A percentile compares a stretch with the other conserved stretches of the same genome.
Evolutionary conservation across 805 yeast species (phyloP).

Genomic region (Saturnispora bothae): DNA sequence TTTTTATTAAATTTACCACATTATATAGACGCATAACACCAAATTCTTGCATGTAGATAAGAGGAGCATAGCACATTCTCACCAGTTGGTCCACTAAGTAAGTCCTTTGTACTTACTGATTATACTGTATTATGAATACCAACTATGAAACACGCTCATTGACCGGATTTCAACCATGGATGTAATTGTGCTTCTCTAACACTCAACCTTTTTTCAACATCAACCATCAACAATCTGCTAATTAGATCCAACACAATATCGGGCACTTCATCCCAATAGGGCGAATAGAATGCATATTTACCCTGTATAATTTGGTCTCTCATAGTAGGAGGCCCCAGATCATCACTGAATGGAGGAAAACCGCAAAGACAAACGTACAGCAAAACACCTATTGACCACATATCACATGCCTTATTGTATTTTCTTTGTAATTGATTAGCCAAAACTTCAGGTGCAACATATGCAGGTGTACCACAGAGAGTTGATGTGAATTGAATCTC

Average conservation of each 20-base stretch:
- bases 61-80: too few relatives aligned
- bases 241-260: constrained; percentile 60
- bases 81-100: too few relatives aligned
- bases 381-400: constrained; percentile 78
- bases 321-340: constrained; percentile 70
- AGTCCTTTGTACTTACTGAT: too few relatives aligned
- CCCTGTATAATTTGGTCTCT: constrained; percentile 62
- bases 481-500: constrained; percentile 67
- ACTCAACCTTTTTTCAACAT: constrained; percentile 35
- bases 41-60: background rate
- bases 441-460: constrained; percentile 74
- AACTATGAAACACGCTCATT: too few relatives aligned
- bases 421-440: constrained; percentile 39
- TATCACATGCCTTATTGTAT: constrained; percentile 63
- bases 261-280: constrained; percentile 65
- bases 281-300: constrained; percentile 63
- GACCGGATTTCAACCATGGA: constrained; percentile 40
- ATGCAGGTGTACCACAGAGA: constrained; percentile 78
- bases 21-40: too few relatives aligned
- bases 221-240: constrained; percentile 46
- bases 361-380: constrained; percentile 74
- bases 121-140: too few relatives aligned
- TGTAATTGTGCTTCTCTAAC: constrained; percentile 32
- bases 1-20: too few relatives aligned
- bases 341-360: constrained; percentile 79